A percentile compares a stretch with the other conserved stretches of the same genome.
Conservation (phyloP, 768 basidiomycete species). For the Coprinopsis strossmayeri region DNA sequence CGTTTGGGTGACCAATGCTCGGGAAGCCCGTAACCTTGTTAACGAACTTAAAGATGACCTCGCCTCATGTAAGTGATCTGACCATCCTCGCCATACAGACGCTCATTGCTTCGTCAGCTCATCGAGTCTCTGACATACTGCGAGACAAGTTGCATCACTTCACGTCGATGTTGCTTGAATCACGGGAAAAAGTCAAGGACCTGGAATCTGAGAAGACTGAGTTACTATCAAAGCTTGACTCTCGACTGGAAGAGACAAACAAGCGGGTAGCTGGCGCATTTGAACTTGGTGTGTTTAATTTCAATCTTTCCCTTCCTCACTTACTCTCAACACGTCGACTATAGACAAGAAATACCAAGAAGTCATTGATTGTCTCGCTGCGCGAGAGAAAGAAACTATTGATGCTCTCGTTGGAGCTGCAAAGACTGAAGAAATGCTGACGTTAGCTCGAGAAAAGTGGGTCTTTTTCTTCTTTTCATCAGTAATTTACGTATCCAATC, state of each 20-base stretch:
- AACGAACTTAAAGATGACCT: background rate
- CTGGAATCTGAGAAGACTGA: constrained; percentile 27
- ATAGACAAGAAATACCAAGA: constrained; percentile 21
- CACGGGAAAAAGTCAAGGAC: constrained; percentile 25
- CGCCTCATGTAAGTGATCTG: background rate
- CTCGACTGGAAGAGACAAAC: constrained; percentile 9
- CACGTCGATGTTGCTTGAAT: constrained; percentile 26
- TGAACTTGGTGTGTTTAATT: background rate
- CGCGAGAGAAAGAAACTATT: constrained; percentile 24
- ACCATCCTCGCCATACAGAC: background rate
- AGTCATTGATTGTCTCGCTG: constrained; percentile 18
- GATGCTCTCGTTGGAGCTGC: constrained; percentile 19
- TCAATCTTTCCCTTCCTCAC: background rate
- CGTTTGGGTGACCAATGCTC: background rate
- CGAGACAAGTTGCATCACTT: constrained; percentile 31
- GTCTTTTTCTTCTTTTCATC: background rate
- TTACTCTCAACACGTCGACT: background rate
- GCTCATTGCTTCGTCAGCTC: constrained; percentile 17
- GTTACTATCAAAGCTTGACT: constrained; percentile 16
- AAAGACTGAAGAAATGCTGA: constrained; percentile 16
- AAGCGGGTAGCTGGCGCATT: background rate
- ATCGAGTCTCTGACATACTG: constrained; percentile 31
- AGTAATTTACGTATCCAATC: background rate
- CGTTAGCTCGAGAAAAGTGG: constrained; percentile 16
- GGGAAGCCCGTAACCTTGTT: background rate